Evolutionary conservation across 352 stramenopile species (phyloP).

Genomic region (Phytophthora ohioensis): DNA sequence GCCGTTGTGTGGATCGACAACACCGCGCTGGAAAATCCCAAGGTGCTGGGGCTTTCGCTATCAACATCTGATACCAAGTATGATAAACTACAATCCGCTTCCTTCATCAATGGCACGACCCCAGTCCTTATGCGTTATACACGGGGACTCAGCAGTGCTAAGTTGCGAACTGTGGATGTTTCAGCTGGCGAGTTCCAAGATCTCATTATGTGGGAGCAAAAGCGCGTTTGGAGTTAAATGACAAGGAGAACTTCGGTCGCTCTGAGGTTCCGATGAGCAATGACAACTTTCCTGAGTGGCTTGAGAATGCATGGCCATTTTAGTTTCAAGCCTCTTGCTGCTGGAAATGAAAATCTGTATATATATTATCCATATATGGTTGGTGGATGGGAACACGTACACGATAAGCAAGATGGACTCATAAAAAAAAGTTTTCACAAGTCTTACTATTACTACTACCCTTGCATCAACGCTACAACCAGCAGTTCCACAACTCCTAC

Average conservation of each 20-base stretch:
- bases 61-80: constrained; percentile 26
- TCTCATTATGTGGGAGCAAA: constrained; percentile 25
- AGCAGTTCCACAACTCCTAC: too few relatives aligned
- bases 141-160: not conserved
- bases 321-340: not conserved
- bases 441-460: too few relatives aligned
- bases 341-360: not conserved
- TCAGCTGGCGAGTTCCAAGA: constrained; percentile 16
- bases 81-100: constrained; percentile 3
- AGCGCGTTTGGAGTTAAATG: constrained; percentile 22
- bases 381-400: too few relatives aligned
- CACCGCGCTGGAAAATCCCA: constrained; percentile 21
- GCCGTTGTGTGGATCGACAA: constrained; percentile 48
- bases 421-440: too few relatives aligned
- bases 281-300: constrained; percentile 16
- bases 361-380: too few relatives aligned
- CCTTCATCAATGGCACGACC: constrained; percentile 19
- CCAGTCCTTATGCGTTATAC: not conserved
- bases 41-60: not conserved
- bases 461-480: too few relatives aligned
- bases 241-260: constrained; percentile 25
- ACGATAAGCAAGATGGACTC: too few relatives aligned
- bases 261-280: constrained; percentile 16
- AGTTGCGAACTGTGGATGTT: constrained; percentile 1
- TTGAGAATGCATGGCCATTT: not conserved